Evolutionary conservation across 1,284 basidiomycete genomes (phyloP), one percentile per base, ranked within the genome.

Genomic region (Sparassis latifolia): DNA sequence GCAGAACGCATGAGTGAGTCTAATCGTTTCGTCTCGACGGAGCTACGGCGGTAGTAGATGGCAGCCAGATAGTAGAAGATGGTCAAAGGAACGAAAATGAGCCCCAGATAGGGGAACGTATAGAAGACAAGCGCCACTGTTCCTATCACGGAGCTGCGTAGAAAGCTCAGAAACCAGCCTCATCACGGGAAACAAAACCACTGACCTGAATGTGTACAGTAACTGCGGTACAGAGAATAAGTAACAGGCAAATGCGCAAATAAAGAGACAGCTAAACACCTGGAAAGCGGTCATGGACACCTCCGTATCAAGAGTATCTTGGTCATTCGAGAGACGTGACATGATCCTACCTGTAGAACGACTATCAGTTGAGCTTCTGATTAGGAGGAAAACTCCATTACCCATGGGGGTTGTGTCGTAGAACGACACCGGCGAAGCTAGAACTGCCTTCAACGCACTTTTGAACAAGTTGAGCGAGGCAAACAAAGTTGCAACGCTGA

Each of bases 391-490:
- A 4, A 12, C 4, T 71, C 71, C 55, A 55, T 67, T 66, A 67
- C 90, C 90, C 51, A 87, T 77, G 0, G 91, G 90, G 0, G 89
- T 92, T 0, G 84, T 87, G 58, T 94, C 91, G 62, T 92, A 92
- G 69, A 89, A 92, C 3, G 82, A 76, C 43, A 86, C 70, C 0
- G 89, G 87, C 0, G 88, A 87, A 7, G 73, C 69, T 28, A 89
- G 66, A 6, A 92, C 79, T 27, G 73, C 73, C 32, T 59, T 67
- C 45, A 84, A 69, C 9, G 82, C 79, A 43, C 68, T 67, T 57
- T 71, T 76, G 67, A 88, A 90, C 41, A 92, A 69, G 27, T 66
- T 73, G 54, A 81, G 63, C 56, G 82, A 82, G 0, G 84, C 84
- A 4, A 73, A 69, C 31, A 86, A 67, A 47, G 73, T 74, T 55